phyloP scores from a whole-genome alignment of 2,329 filamentous ascomycete genomes.

The Epicoccum sorghinum region DNA sequence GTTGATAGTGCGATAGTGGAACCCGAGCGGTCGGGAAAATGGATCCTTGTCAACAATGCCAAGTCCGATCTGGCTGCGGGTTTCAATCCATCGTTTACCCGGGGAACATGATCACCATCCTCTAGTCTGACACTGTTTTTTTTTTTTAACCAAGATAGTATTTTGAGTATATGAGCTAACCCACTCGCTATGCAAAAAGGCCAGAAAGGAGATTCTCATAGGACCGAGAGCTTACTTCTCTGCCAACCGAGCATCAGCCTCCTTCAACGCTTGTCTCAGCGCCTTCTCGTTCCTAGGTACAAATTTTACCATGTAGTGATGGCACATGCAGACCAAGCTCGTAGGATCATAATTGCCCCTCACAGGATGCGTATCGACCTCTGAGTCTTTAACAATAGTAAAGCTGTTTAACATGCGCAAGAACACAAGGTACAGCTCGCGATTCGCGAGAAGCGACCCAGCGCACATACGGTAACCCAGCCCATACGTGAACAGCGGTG shows the following conservation, averaged over 20 bases:
- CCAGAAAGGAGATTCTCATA: neutral
- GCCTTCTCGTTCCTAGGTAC: slow-evolving; percentile 59
- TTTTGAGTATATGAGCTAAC: neutral
- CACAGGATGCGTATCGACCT: slow-evolving; percentile 65
- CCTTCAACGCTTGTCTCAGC: slow-evolving; percentile 52
- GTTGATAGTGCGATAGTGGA: slow-evolving; percentile 12
- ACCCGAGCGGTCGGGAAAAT: neutral
- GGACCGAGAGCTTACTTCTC: slow-evolving; percentile 4
- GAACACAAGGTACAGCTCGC: slow-evolving; percentile 69
- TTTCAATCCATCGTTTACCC: neutral
- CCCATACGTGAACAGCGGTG: slow-evolving; percentile 69
- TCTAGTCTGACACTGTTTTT: neutral
- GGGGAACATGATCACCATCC: neutral
- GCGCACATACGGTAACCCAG: slow-evolving; percentile 73
- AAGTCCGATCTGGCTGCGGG: slow-evolving; percentile 1
- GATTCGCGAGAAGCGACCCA: slow-evolving; percentile 66
- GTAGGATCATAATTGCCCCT: slow-evolving; percentile 66
- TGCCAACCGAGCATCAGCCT: slow-evolving; percentile 36
- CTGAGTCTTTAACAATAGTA: slow-evolving; percentile 60
- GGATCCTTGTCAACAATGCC: slow-evolving; percentile 18
- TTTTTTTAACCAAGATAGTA: neutral
- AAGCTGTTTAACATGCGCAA: slow-evolving; percentile 68
- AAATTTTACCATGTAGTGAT: slow-evolving; percentile 63
- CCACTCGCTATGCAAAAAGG: neutral
- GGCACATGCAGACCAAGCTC: slow-evolving; percentile 66